These are phyloP conservation scores for Alternaria atra DNA, from an alignment of 2,329 filamentous ascomycete species.

Conservation along the genomic window DNA sequence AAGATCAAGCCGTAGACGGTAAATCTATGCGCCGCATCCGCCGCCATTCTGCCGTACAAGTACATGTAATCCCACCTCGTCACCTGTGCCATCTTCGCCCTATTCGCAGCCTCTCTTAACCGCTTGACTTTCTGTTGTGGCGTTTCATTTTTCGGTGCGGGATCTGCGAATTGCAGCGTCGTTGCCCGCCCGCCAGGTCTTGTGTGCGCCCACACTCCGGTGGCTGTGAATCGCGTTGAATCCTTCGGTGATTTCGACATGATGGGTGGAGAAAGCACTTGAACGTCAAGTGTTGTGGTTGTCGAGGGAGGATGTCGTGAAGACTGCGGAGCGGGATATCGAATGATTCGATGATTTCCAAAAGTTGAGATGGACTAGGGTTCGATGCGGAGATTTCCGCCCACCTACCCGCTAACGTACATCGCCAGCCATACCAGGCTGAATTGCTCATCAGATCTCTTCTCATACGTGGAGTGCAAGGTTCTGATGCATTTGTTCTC, in stretches of 20 bases:
- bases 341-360: slow-evolving; percentile 42
- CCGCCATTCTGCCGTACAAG: slow-evolving; percentile 52
- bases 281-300: slow-evolving; percentile 14
- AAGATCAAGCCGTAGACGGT: slow-evolving; percentile 69
- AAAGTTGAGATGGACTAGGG: slow-evolving; percentile 43
- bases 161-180: slow-evolving; percentile 51
- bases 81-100: slow-evolving; percentile 59
- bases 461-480: background rate
- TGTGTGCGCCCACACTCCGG: slow-evolving; percentile 73
- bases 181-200: slow-evolving; percentile 61
- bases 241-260: slow-evolving; percentile 77
- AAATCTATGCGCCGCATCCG: slow-evolving; percentile 68
- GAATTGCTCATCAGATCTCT: background rate
- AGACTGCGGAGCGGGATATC: slow-evolving; percentile 33
- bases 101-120: slow-evolving; percentile 59
- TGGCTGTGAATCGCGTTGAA: slow-evolving; percentile 80
- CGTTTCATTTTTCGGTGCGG: slow-evolving; percentile 59
- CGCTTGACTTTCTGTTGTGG: slow-evolving; percentile 64
- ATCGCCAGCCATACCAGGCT: slow-evolving; percentile 12
- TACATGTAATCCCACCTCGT: slow-evolving; percentile 61
- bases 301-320: slow-evolving; percentile 21
- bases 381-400: slow-evolving; percentile 44
- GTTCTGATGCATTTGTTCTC: background rate
- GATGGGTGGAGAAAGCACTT: slow-evolving; percentile 18
- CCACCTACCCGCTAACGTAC: slow-evolving; percentile 17